Base-by-base conservation (phyloP, 306 rosid species). In the Carpinus viminea region DNA sequence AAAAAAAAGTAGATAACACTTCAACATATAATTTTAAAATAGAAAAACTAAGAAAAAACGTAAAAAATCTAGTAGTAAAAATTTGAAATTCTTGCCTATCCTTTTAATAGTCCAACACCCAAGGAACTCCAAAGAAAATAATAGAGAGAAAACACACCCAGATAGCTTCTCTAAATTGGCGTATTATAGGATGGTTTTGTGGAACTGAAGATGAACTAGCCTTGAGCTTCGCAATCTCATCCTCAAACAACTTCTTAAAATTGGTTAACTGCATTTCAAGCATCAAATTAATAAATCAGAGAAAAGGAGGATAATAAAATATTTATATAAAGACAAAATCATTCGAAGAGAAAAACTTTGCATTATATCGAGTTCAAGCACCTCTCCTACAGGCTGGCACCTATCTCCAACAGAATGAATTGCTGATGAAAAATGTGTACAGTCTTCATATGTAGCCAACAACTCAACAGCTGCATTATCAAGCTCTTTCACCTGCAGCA, bases 81-180 rank as follows among this genome's bases (percentile, higher is more conserved):
- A 41, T 18, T 55, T 8, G 11, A 55, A 55, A n/a, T n/a, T 36
- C 8, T 64, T 31, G 24, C 47, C 70, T 16, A 17, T 64, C 21
- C 70, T 64, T 17, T 15, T 64, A 17, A 64, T 64, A 34, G 24
- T 8, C 21, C 38, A 46, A 46, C 72, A 34, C 8, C 46, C 31
- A 56, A 43, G 11, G 48, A 20, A 61, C 79, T 64, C 21, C 5
- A 20, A 15, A 72, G 13, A 53, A 76, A 75, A 56, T 46, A 31
- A 64, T 36, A 57, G 59, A 36, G 26, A 74, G 74, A 81, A 68
- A 76, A 76, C 87, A 84, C 91, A 95, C 99, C 99, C 99, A 95
- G 18, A 95, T 83, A 79, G 96, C 97, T 84, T 95, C 93, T 86
- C 83, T 87, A 77, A 91, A 95, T 76, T 93, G 91, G 73, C 91